Evolutionary conservation across 805 yeast genomes (phyloP).

Genomic region (Yamadazyma phyllophila): DNA sequence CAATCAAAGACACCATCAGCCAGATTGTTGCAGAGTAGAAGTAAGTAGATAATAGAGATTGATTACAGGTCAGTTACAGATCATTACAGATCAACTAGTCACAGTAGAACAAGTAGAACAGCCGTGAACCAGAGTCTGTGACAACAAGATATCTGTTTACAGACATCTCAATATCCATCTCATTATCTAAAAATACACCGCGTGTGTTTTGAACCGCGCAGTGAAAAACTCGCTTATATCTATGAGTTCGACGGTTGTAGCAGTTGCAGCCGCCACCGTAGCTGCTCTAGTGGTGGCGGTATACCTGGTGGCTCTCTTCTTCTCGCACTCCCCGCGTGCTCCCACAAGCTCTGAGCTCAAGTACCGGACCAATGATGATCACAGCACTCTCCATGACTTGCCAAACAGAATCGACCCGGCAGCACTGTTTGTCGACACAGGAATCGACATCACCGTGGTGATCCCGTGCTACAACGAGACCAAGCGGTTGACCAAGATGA

Average conservation of each 20-base stretch:
- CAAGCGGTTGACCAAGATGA: conserved; percentile 64
- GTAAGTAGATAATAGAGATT: too few species aligned
- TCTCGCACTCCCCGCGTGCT: conserved; percentile 64
- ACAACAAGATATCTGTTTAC: too few species aligned
- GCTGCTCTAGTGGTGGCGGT: conserved; percentile 14
- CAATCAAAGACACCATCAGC: too few species aligned
- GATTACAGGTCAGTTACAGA: too few species aligned
- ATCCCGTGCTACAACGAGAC: conserved; percentile 95
- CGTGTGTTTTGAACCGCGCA: too few species aligned
- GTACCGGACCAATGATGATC: conserved; percentile 49
- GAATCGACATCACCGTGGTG: conserved; percentile 67
- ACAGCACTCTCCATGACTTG: conserved; percentile 25
- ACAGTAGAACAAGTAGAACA: too few species aligned
- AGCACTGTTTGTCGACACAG: conserved; percentile 23
- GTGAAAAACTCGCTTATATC: too few species aligned
- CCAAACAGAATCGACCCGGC: conserved; percentile 30
- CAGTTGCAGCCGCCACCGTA: background rate
- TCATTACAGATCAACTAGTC: too few species aligned
- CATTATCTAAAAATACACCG: too few species aligned
- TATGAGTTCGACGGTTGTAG: background rate
- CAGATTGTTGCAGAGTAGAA: too few species aligned
- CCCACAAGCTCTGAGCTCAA: conserved; percentile 52
- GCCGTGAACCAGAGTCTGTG: too few species aligned
- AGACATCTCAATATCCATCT: too few species aligned
- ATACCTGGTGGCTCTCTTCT: conserved; percentile 41